Base-by-base conservation (phyloP, 208 protist species). In the Leishmania arabica region DNA sequence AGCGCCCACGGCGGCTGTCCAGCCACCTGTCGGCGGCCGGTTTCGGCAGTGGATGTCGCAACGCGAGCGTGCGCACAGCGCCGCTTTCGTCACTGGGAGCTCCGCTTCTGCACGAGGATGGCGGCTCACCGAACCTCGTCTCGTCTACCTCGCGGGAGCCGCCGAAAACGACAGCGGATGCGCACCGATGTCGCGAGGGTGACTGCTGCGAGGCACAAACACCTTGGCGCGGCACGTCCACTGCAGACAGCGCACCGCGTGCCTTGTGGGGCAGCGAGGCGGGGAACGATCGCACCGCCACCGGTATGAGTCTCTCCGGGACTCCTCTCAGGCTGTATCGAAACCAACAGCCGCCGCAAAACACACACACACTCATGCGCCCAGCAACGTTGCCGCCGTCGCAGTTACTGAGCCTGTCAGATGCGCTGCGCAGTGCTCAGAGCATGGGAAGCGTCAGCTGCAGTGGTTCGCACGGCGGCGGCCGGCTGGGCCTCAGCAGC, bases 361-460 rank as follows among this genome's bases (percentile, higher is more conserved):
- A 1, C 11, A 72, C 40, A 15, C 68, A 21, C 68, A 2, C 42
- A 0, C 42, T 53, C 31, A 6, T 21, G n/a, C 31, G 7, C 34
- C 34, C 19, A 34, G 21, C 51, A 27, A 47, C 13, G 51, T 65
- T 8, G 3, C 51, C 27, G 53, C 73, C 73, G 42, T 47, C 76
- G 34, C 76, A 65, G 60, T 53, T 34, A 17, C 45, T 71, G 42
- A 79, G 62, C 4, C 62, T 72, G 31, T 51, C 76, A 42, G 76
- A 79, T 40, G 58, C 62, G 47, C 76, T 79, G 17, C 58, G 76
- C 37, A 79, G 42, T 15, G 51, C 49, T 40, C 15, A 78, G 42
- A 69, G 58, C 34, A 45, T 68, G 31, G 42, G 49, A 31, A 75
- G 31, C 60, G 11, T 37, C 60, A 54, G 45, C 69, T 21, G 40